These are phyloP conservation scores for Ichthyophthirius multifiliis DNA, from an alignment of 169 alveolate species.

Conservation along the genomic window DNA sequence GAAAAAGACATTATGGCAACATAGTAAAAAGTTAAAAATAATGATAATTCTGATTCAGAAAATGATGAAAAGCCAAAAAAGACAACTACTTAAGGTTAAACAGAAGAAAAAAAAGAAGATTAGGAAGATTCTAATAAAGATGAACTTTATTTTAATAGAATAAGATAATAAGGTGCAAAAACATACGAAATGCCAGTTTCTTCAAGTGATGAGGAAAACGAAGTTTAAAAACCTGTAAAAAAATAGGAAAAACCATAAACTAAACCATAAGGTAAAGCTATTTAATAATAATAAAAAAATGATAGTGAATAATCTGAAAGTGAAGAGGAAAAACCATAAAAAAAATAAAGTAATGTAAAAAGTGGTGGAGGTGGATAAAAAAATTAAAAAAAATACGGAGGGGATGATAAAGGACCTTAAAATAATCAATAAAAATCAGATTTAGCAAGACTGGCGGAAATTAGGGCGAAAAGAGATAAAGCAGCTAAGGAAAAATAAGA, in stretches of 20 bases:
- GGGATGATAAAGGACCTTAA: not conserved
- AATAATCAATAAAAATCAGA: not conserved
- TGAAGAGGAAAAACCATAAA: not conserved
- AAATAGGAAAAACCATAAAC: slow-evolving; percentile 1
- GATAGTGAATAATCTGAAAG: not conserved
- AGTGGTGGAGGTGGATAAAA: no score
- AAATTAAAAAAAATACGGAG: no score
- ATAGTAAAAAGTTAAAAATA: not conserved
- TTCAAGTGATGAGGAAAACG: not conserved
- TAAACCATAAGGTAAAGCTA: no score
- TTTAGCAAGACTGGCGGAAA: slow-evolving; percentile 7
- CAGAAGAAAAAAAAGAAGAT: not conserved
- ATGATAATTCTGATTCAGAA: not conserved
- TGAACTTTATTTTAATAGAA: not conserved
- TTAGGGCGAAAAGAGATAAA: slow-evolving; percentile 6
- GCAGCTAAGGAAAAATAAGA: slow-evolving; percentile 8
- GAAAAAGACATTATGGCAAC: slow-evolving; percentile 1
- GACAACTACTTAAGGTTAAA: not conserved
- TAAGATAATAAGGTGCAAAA: not conserved
- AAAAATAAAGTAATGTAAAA: no score
- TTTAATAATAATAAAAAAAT: no score
- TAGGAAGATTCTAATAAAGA: not conserved
- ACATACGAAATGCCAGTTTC: not conserved
- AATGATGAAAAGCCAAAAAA: not conserved
- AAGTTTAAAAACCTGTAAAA: not conserved